Base-by-base conservation (phyloP, 371 early-diverging fungal genomes). In the Rhizopus arrhizus region DNA sequence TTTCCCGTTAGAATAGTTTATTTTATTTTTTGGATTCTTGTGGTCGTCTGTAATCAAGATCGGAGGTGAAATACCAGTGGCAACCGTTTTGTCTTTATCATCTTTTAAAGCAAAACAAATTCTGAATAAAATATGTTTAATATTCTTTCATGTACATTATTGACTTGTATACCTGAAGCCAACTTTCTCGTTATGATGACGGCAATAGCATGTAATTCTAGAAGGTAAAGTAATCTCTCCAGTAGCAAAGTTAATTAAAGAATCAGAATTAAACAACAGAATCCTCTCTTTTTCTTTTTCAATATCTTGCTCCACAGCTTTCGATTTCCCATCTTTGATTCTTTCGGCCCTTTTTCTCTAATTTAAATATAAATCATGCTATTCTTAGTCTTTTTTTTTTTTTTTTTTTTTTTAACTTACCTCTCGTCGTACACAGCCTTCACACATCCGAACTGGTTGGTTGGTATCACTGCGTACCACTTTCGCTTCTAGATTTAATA, bases 21-120 rank as follows among this genome's bases (percentile, higher is more conserved):
- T 55, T 65, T 73, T 75, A 46, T 74, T 72, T 49, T 74, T 73
- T 28, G 67, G 66, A 9, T 89, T 86, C 66, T 95, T 95, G 78
- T 95, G 95, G 69, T 95, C 95, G 65, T 95, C 95, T 9, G 95
- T 95, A 57, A 95, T 93, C 88, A 95, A 85, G 50, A 95, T 91
- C 11, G 94, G 91, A 3, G 94, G 89, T 3, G 94, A 91, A 31
- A 86, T 75, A 36, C 90, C 92, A 4, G 81, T 77, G 12, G 91
- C 91, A 29, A 93, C 74, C 13, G 85, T 65, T 15, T 74, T 58
- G 55, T 81, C 84, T 56, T 72, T 61, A 59, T 80, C 32, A 50
- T 69, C 56, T 16, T 61, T 61, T 62, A 69, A 58, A 9, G 33
- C 84, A 69, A 94, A 94, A 9, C 94, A 91, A 8, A 84, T 73